Conservation (phyloP, 2,329 filamentous ascomycete species). For the Ophiostoma sp. region DNA sequence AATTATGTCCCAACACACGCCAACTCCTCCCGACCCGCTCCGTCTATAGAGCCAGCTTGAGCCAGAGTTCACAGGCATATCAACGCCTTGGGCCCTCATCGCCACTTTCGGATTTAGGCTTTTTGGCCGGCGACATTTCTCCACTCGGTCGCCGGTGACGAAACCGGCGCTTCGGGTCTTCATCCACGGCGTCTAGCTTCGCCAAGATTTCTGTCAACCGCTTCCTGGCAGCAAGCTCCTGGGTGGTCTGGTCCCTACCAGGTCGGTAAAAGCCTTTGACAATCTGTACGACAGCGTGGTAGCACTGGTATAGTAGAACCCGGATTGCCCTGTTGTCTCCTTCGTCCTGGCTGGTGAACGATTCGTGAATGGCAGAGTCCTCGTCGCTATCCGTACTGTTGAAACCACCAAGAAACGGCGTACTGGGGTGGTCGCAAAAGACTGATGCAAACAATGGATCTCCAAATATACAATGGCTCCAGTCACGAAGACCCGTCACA, state of each 20-base stretch:
- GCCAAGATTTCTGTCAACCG: constrained; percentile 50
- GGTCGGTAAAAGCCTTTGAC: constrained; percentile 59
- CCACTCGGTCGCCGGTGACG: constrained; percentile 42
- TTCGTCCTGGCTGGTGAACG: constrained; percentile 23
- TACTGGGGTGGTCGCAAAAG: constrained; percentile 48
- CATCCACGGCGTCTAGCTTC: constrained; percentile 42
- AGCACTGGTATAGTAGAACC: constrained; percentile 58
- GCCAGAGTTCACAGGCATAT: neutral
- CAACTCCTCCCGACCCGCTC: neutral
- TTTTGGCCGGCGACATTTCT: constrained; percentile 49
- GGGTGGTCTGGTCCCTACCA: constrained; percentile 47
- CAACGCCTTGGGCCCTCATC: constrained; percentile 7
- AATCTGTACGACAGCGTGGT: constrained; percentile 54
- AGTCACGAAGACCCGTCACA: constrained; percentile 57
- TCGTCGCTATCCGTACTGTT: constrained; percentile 30
- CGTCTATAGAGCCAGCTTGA: neutral
- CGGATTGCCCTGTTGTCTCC: constrained; percentile 43
- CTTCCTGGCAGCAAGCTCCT: constrained; percentile 55
- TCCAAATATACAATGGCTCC: constrained; percentile 60
- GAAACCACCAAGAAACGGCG: constrained; percentile 52
- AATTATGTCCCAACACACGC: neutral
- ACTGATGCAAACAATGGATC: constrained; percentile 56
- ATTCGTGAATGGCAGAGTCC: neutral
- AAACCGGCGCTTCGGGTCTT: constrained; percentile 36
- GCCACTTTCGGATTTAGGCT: constrained; percentile 38